Percentiles rank a stretch among this genome's conserved stretches.
Evolutionary conservation across 2,329 filamentous ascomycete species (phyloP).

Genomic region (Didymella pinodella): DNA sequence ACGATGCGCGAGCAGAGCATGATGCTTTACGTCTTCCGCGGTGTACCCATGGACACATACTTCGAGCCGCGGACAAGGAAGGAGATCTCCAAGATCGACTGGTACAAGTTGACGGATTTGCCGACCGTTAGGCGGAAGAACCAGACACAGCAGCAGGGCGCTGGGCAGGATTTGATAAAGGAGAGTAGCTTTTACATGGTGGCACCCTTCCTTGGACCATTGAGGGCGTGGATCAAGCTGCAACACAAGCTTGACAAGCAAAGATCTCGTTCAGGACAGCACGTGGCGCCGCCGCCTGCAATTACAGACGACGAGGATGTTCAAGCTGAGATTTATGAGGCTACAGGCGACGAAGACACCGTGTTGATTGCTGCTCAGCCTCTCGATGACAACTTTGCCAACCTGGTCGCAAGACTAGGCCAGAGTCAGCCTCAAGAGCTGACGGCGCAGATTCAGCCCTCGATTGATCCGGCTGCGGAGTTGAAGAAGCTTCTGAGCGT

Average conservation of each 20-base stretch:
- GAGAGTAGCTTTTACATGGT: conserved; percentile 98
- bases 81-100: conserved; percentile 96
- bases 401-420: conserved; percentile 44
- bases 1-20: conserved; percentile 93
- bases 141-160: conserved; percentile 66
- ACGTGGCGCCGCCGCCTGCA: conserved; percentile 29
- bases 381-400: conserved; percentile 37
- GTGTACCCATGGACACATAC: conserved; percentile 82
- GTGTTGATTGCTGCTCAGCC: conserved; percentile 20
- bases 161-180: conserved; percentile 64
- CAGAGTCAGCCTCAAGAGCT: conserved; percentile 42
- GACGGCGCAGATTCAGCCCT: conserved; percentile 31
- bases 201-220: conserved; percentile 82
- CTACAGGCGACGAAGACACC: conserved; percentile 35
- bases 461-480: conserved; percentile 58
- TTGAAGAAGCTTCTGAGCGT: conserved; percentile 61
- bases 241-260: conserved; percentile 77
- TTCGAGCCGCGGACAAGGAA: conserved; percentile 94
- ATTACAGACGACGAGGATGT: conserved; percentile 45
- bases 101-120: conserved; percentile 90
- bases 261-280: conserved; percentile 44
- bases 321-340: conserved; percentile 39
- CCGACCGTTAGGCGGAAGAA: conserved; percentile 77
- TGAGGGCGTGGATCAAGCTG: conserved; percentile 90
- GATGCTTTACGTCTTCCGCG: conserved; percentile 88